phyloP scores from a whole-genome alignment of 2,329 filamentous ascomycete species.

The Aspergillus niger region DNA sequence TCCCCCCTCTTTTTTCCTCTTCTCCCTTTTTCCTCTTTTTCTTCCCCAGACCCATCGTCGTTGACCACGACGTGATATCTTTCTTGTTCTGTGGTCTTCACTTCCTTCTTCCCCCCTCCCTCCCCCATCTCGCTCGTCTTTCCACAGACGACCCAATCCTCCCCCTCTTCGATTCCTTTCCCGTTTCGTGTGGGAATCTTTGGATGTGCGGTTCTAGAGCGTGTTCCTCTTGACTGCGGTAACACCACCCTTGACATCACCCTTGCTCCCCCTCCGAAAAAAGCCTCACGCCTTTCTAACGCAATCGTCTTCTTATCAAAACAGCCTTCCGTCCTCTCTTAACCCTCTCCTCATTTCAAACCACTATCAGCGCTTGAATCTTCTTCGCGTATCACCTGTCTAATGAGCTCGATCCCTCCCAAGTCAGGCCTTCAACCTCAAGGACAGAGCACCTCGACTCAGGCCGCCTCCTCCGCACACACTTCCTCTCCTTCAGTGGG shows the following conservation, averaged over 20 bases:
- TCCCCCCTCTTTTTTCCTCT: conserved; percentile 19
- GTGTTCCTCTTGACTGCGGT: conserved; percentile 21
- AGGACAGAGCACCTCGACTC: conserved; percentile 51
- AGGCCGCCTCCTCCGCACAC: conserved; percentile 47
- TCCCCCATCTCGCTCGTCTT: conserved; percentile 14
- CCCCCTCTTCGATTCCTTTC: conserved; percentile 9
- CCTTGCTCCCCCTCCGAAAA: conserved; percentile 1
- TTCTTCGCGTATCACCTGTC: conserved; percentile 39
- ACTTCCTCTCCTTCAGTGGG: conserved; percentile 43
- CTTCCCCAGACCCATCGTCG: conserved; percentile 24
- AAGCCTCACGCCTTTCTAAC: conserved; percentile 3
- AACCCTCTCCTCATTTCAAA: not conserved
- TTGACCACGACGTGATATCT: conserved; percentile 23
- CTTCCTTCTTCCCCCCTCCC: conserved; percentile 13
- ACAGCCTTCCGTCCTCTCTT: conserved; percentile 16
- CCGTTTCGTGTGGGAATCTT: conserved; percentile 18
- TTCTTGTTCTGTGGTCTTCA: conserved; percentile 22
- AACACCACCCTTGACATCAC: conserved; percentile 24
- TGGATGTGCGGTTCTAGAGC: conserved; percentile 27
- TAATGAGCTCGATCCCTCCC: conserved; percentile 63
- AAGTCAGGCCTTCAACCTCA: conserved; percentile 53
- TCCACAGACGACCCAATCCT: not conserved
- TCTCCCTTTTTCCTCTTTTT: conserved; percentile 12
- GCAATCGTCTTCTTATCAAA: conserved; percentile 6
- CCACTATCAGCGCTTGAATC: conserved; percentile 10